phyloP scores from a whole-genome alignment of 495 filamentous ascomycete species.

The Cairneyella variabilis region DNA sequence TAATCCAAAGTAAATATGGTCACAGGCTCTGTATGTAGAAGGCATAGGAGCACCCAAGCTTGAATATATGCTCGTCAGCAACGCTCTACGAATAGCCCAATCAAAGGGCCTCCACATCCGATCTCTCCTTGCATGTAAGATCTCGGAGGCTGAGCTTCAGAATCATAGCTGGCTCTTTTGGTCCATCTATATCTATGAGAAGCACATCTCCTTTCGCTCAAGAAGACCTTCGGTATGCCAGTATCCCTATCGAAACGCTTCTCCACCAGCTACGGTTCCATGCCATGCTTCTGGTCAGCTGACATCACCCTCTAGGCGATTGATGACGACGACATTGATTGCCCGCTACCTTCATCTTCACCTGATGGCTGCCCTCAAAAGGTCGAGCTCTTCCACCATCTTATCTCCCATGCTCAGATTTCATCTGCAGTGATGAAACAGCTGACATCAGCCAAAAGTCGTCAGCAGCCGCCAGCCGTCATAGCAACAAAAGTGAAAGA shows the following conservation, averaged over 20 bases:
- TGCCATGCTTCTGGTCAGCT: not conserved
- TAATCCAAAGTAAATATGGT: not conserved
- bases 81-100: slow-evolving; percentile 7
- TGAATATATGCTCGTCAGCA: slow-evolving; percentile 15
- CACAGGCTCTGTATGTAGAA: slow-evolving; percentile 11
- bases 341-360: not conserved
- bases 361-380: not conserved
- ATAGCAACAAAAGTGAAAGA: not conserved
- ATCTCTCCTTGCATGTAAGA: slow-evolving; percentile 1
- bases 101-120: slow-evolving; percentile 19
- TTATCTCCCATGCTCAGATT: not conserved
- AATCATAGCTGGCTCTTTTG: slow-evolving; percentile 17
- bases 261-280: too few species aligned
- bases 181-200: slow-evolving; percentile 14
- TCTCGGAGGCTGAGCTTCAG: not conserved
- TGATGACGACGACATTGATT: slow-evolving; percentile 17
- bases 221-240: slow-evolving; percentile 11
- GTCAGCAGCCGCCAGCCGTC: not conserved
- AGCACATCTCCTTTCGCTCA: slow-evolving; percentile 10
- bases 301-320: slow-evolving; percentile 2
- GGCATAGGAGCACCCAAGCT: slow-evolving; percentile 6
- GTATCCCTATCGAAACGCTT: not conserved
- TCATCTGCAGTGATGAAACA: not conserved
- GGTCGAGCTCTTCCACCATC: not conserved
- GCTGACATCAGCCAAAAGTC: not conserved